phyloP scores from a whole-genome alignment of 1,284 basidiomycete species.

The Apiotrichum gamsii region DNA sequence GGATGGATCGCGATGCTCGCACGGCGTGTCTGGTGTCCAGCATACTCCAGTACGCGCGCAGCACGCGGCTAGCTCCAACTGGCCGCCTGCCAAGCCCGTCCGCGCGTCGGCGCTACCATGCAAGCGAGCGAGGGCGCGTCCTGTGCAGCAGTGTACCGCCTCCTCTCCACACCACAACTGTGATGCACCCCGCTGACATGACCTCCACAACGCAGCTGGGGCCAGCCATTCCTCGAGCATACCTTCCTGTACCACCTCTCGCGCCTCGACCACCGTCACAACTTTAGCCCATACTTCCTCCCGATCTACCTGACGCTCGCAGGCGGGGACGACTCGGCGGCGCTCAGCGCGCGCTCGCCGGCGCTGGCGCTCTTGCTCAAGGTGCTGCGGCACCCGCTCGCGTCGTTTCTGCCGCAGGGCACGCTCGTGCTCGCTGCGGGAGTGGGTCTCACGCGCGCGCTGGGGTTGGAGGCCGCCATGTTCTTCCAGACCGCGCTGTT shows the following conservation, averaged over 20 bases:
- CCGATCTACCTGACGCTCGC: conserved; percentile 65
- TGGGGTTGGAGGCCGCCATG: conserved; percentile 61
- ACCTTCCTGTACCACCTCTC: conserved; percentile 90
- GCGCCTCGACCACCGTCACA: conserved; percentile 91
- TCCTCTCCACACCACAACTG: too few species aligned
- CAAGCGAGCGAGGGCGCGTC: too few species aligned
- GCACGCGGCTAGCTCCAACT: too few species aligned
- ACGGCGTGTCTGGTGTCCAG: too few species aligned
- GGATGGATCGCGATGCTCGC: too few species aligned
- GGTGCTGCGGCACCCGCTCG: conserved; percentile 35
- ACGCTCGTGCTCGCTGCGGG: conserved; percentile 35
- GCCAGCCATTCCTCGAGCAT: conserved; percentile 81
- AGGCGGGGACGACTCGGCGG: conserved; percentile 42
- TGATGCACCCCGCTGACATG: too few species aligned
- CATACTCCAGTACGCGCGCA: too few species aligned
- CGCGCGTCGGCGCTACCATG: too few species aligned
- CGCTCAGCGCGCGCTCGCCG: neutral
- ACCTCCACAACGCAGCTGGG: conserved; percentile 62
- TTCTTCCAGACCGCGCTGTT: conserved; percentile 87
- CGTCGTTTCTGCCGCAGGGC: conserved; percentile 50
- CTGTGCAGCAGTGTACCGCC: too few species aligned
- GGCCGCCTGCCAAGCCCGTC: too few species aligned
- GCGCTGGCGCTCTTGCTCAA: conserved; percentile 1
- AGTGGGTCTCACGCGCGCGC: conserved; percentile 41
- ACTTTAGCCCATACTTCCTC: conserved; percentile 97